Evolutionary conservation across 2,329 filamentous ascomycete genomes (phyloP).

Genomic region (Fusarium chuoi): DNA sequence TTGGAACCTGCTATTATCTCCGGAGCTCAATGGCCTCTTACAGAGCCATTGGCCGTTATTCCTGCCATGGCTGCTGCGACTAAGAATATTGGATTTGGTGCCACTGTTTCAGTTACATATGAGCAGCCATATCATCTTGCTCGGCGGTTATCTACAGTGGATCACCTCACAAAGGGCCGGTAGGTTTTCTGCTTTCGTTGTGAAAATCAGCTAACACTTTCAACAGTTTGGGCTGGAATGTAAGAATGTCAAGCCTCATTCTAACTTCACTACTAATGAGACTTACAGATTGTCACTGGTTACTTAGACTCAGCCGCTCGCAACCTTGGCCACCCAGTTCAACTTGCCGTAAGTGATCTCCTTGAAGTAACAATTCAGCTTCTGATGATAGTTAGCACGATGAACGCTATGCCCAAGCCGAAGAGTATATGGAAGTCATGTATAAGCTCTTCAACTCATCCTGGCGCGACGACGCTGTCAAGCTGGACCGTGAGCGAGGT

Average conservation of each 20-base stretch:
- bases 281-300: slow-evolving; percentile 69
- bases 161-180: slow-evolving; percentile 74
- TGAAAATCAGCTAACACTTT: background rate
- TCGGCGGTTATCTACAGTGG: slow-evolving; percentile 71
- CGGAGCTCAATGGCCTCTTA: slow-evolving; percentile 76
- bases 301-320: slow-evolving; percentile 76
- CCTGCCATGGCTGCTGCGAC: slow-evolving; percentile 77
- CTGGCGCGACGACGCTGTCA: slow-evolving; percentile 74
- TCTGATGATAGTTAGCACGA: slow-evolving; percentile 60
- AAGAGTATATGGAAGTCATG: slow-evolving; percentile 72
- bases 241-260: slow-evolving; percentile 40
- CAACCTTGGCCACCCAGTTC: slow-evolving; percentile 69
- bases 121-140: slow-evolving; percentile 78
- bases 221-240: slow-evolving; percentile 64
- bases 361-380: background rate
- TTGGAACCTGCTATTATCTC: slow-evolving; percentile 69
- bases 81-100: slow-evolving; percentile 74
- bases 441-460: slow-evolving; percentile 76
- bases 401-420: slow-evolving; percentile 70
- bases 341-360: slow-evolving; percentile 49
- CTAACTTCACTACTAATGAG: slow-evolving; percentile 41
- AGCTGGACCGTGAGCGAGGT: slow-evolving; percentile 65
- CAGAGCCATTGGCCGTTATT: slow-evolving; percentile 72
- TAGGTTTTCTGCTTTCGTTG: slow-evolving; percentile 23
- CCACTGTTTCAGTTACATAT: slow-evolving; percentile 76